Conservation (phyloP, 2,329 filamentous ascomycete species). For the Colletotrichum noveboracense region DNA sequence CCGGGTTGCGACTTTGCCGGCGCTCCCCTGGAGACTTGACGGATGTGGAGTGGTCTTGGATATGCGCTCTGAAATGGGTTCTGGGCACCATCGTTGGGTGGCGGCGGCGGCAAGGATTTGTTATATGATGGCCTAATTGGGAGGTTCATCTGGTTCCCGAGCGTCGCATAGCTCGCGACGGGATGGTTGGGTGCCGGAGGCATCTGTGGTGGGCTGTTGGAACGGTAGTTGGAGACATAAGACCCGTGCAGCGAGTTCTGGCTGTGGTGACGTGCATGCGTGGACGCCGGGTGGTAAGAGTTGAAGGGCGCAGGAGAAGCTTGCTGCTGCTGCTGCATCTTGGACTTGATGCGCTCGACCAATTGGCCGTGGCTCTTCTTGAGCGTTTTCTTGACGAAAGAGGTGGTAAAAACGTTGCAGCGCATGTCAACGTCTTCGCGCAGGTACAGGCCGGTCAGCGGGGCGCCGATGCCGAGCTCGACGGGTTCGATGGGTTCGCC, state of each 20-base stretch:
- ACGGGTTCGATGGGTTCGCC: conserved; percentile 70
- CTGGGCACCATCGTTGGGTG: background rate
- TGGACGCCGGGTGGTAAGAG: background rate
- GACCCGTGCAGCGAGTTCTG: background rate
- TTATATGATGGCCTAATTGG: conserved; percentile 7
- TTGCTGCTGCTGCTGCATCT: conserved; percentile 1
- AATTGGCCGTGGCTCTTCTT: conserved; percentile 76
- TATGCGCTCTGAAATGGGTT: background rate
- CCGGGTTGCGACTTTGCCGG: background rate
- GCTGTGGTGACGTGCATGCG: background rate
- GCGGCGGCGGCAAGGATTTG: background rate
- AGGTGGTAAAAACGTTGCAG: conserved; percentile 77
- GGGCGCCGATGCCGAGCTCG: conserved; percentile 71
- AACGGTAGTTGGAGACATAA: background rate
- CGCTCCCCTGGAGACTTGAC: background rate
- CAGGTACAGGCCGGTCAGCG: conserved; percentile 75
- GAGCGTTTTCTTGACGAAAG: conserved; percentile 83
- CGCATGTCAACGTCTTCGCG: conserved; percentile 86
- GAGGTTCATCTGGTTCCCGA: background rate
- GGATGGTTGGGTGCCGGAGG: background rate
- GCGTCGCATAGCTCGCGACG: background rate
- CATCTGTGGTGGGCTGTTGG: background rate
- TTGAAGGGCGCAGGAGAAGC: background rate
- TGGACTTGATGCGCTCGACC: conserved; percentile 66
- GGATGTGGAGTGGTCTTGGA: conserved; percentile 5